These are phyloP conservation scores for Phytophthora constricta DNA, from an alignment of 352 stramenopile species.

Conservation along the genomic window DNA sequence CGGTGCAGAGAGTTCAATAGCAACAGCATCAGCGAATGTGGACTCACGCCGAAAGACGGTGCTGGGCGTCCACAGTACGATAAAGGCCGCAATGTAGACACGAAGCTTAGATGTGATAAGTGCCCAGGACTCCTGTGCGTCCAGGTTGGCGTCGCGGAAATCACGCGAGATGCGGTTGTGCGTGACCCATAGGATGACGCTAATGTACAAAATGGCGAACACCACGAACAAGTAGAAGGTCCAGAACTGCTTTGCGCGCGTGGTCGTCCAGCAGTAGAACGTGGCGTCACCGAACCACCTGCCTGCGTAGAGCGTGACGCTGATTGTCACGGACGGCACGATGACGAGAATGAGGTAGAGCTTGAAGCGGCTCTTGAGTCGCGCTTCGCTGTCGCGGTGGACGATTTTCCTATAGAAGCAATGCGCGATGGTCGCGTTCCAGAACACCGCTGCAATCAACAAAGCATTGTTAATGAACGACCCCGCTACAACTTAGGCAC, in stretches of 20 bases:
- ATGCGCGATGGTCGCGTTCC: constrained; percentile 75
- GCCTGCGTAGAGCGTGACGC: constrained; percentile 47
- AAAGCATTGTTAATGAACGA: not conserved
- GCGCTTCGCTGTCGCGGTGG: constrained; percentile 64
- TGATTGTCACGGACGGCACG: constrained; percentile 47
- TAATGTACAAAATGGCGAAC: constrained; percentile 69
- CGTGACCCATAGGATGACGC: constrained; percentile 66
- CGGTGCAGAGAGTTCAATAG: constrained; percentile 3
- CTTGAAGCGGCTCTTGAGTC: constrained; percentile 64
- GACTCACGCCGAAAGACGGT: constrained; percentile 66
- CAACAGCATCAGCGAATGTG: not conserved
- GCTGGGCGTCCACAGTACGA: constrained; percentile 72
- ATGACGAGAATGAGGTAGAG: constrained; percentile 62
- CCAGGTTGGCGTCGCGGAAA: constrained; percentile 60
- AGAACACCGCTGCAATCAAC: constrained; percentile 55
- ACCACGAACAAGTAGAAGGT: constrained; percentile 74
- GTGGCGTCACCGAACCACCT: constrained; percentile 48
- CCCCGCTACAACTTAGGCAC: not conserved
- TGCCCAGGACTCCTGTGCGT: constrained; percentile 69
- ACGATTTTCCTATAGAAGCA: constrained; percentile 80
- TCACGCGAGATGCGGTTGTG: constrained; percentile 58
- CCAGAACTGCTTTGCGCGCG: constrained; percentile 56
- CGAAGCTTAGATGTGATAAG: constrained; percentile 68
- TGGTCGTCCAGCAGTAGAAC: constrained; percentile 83
- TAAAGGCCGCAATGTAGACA: constrained; percentile 77